Evolutionary conservation across 108 stramenopile genomes (phyloP), one percentile per base, ranked within the genome.

Genomic region (Nitzschia sp.): DNA sequence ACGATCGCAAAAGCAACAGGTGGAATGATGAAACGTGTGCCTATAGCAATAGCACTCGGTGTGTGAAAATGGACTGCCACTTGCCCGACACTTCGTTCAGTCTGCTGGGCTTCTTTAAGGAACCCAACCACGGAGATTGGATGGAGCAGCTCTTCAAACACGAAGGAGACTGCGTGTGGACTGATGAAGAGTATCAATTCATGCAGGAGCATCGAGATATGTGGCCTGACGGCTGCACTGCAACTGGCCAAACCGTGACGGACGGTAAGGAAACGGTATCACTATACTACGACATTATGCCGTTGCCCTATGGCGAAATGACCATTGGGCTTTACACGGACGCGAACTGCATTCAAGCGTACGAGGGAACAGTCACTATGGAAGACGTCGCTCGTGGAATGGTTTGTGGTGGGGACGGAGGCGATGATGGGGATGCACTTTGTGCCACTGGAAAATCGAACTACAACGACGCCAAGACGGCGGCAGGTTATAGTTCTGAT

Each of bases 91-190:
- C 84, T 6, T 21, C 66, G 34, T 91, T 81, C 30, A 45, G 53
- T 0, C 54, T 88, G 31, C 57, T 91, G 33, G 87, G 86, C 58
- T 82, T 83, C 71, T 88, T 83, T 82, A 88, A 86, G 49, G 68
- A 86, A 15, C 51, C 36, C 5, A 62, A 67, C 25, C 82, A 78
- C 54, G 68, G 77, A 36, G 80, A 83, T 23, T 88, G 79, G 75
- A 82, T 86, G 73, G 86, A 86, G 59, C 90, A 88, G 53, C 79
- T 88, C 11, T 86, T 91, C 68, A 88, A 91, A 51, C 87, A 91
- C 65, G 72, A 80, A 48, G 87, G 83, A 28, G 46, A 74, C 27
- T 88, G 86, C 54, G 56, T 82, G 3, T 88, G 87, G 90, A 36
- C 46, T 26, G 79, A 83, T 2, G 80, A 85, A 13, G 72, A 80